phyloP scores from a whole-genome alignment of 139 green algal genomes.

The Ulvella scutata region DNA sequence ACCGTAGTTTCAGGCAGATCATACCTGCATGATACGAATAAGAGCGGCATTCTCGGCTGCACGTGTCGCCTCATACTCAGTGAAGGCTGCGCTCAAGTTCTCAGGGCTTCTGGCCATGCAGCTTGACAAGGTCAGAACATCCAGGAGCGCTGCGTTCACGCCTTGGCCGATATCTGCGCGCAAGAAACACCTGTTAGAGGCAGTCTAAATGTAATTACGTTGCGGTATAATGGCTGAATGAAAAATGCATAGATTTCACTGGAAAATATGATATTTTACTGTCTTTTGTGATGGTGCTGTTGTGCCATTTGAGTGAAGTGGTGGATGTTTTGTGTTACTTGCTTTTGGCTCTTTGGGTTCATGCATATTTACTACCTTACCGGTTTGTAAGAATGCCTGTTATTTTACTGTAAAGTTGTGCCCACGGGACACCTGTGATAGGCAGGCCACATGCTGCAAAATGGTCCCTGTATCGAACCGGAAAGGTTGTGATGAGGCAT shows the following conservation, averaged over 20 bases:
- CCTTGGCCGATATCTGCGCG: not conserved
- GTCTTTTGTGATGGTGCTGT: not conserved
- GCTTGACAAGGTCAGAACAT: not conserved
- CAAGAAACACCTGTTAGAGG: not conserved
- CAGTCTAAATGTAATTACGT: not conserved
- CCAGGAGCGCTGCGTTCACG: not conserved
- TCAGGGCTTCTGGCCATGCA: not conserved
- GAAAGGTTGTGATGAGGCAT: too few species aligned
- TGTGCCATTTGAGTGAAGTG: not conserved
- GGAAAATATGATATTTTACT: not conserved
- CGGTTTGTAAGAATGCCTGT: too few species aligned
- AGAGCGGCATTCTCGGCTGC: not conserved
- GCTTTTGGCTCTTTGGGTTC: not conserved
- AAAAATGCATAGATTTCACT: not conserved
- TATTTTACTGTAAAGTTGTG: too few species aligned
- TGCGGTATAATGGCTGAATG: not conserved
- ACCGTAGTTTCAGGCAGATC: too few species aligned
- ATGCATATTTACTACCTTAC: not conserved
- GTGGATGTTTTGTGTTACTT: not conserved
- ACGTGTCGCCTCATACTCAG: not conserved
- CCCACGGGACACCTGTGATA: too few species aligned
- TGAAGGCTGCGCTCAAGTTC: not conserved
- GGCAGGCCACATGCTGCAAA: too few species aligned
- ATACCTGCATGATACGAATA: not conserved
- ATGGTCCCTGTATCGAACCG: too few species aligned